Base-by-base conservation (phyloP, 2,329 filamentous ascomycete genomes). In the Botrytis elliptica region DNA sequence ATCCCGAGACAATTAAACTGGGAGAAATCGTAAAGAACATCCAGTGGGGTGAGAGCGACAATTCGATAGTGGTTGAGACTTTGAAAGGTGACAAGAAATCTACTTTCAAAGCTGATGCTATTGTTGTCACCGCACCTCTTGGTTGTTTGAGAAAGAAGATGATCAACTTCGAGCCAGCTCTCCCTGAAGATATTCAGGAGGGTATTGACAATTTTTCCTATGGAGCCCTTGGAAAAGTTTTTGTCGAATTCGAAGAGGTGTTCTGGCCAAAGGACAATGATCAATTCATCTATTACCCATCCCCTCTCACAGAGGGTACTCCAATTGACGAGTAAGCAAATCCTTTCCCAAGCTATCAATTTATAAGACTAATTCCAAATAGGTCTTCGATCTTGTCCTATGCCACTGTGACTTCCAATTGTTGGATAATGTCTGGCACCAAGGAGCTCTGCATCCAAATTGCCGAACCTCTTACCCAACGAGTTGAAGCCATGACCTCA, bases 261-360 rank as follows among this genome's bases (percentile, higher is more conserved):
- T 84, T 84, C 78, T 84, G 83, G 83, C 80, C 82, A 42, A 84
- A 84, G 73, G 83, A 84, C 71, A 83, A 84, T 75, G 83, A 84
- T 77, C 83, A 84, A 74, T 84, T 84, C 76, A 83, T 84, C 66
- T 84, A 81, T 78, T 84, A 84, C 70, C 83, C 83, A 1, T 82
- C 83, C 22, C 83, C 83, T 42, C 75, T 78, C 65, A 33, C 77
- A 63, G 4, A 80, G 10, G 81, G 74, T 78, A 10, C 79, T 79
- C 16, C 76, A 40, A n/a, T 81, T 62, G 81, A 81, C 72, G 80
- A 80, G 69, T 72, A 62, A 55, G 71, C 65, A 42, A 20, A n/a
- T 18, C 16, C 3, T 55, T 36, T 6, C 40, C 33, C 22, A 29
- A 12, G n/a, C 6, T 33, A 16, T 25, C 8, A 3, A 25, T 14